Evolutionary conservation across 2,329 filamentous ascomycete genomes (phyloP).

Genomic region (Chaetothyriales sp.): DNA sequence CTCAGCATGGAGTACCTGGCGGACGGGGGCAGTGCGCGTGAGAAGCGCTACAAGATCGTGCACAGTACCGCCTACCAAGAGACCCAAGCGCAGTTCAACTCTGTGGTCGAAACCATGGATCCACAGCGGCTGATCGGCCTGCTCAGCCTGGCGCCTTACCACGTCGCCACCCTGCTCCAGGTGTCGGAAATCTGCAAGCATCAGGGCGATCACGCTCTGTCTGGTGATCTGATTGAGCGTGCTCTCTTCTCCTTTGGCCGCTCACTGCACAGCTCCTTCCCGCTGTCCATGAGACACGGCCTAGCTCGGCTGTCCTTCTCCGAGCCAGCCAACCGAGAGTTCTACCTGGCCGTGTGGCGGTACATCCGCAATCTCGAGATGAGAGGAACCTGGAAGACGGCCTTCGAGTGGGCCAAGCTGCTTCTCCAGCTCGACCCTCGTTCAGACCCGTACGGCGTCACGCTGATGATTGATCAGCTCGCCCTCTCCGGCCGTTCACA

Average conservation of each 20-base stretch:
- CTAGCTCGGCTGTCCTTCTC: constrained; percentile 67
- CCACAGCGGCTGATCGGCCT: constrained; percentile 67
- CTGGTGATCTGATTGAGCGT: constrained; percentile 75
- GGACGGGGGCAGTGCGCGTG: constrained; percentile 38
- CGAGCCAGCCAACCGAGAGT: constrained; percentile 74
- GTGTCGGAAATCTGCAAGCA: constrained; percentile 86
- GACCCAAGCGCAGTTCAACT: constrained; percentile 61
- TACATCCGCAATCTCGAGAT: constrained; percentile 74
- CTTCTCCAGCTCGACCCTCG: constrained; percentile 57
- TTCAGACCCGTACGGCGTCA: constrained; percentile 67
- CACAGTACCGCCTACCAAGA: constrained; percentile 61
- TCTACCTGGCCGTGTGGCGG: constrained; percentile 79
- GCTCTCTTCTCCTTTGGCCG: constrained; percentile 90
- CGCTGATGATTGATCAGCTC: constrained; percentile 66
- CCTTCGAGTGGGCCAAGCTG: constrained; percentile 84
- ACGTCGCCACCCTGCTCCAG: constrained; percentile 84
- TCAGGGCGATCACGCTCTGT: constrained; percentile 71
- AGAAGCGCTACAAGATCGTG: constrained; percentile 59
- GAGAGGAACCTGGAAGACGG: constrained; percentile 87
- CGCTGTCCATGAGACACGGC: constrained; percentile 58
- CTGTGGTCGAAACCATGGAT: constrained; percentile 67
- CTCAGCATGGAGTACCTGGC: constrained; percentile 62
- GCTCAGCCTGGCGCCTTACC: constrained; percentile 64
- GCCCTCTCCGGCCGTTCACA: constrained; percentile 68
- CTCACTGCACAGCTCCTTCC: constrained; percentile 69